A percentile compares a stretch with the other conserved stretches of the same genome.
Conservation (phyloP, 306 rosid genomes). For the Vicia faba region DNA sequence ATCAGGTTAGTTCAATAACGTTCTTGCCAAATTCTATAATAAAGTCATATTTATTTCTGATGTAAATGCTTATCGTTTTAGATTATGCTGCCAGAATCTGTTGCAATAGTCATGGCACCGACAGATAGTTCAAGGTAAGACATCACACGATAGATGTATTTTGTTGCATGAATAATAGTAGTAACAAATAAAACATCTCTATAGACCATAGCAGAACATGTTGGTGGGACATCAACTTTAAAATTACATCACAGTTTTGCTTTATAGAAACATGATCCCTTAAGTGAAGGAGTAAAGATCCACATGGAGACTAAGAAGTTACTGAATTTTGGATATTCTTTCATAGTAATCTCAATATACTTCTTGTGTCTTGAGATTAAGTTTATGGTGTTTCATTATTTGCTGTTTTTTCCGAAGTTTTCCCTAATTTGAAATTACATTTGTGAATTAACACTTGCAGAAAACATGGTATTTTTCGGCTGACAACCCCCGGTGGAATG, state of each 20-base stretch:
- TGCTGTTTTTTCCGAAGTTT: not conserved
- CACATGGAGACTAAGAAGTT: not conserved
- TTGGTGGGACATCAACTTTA: slow-evolving; percentile 3
- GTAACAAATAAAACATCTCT: not conserved
- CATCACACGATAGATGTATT: slow-evolving; percentile 32
- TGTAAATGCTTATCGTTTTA: slow-evolving; percentile 21
- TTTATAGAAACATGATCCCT: not conserved
- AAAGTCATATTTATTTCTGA: too few relatives aligned
- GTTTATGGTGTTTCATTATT: not conserved
- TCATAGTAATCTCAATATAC: not conserved
- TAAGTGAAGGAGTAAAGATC: not conserved
- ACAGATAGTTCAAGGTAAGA: slow-evolving; percentile 73
- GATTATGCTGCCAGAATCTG: slow-evolving; percentile 98
- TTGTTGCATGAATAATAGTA: slow-evolving; percentile 2
- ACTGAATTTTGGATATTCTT: not conserved
- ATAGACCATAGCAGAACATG: slow-evolving; percentile 5
- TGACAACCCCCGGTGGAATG: slow-evolving; percentile 93
- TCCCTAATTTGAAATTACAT: slow-evolving; percentile 14
- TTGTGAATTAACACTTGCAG: slow-evolving; percentile 48
- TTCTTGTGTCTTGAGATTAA: not conserved
- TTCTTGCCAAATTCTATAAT: not conserved
- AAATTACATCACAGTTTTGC: slow-evolving; percentile 13
- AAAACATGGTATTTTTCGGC: slow-evolving; percentile 90
- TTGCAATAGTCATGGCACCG: slow-evolving; percentile 99
- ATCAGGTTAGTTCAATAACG: slow-evolving; percentile 66